Percentiles rank a stretch among this genome's conserved stretches.
Conservation (phyloP, 768 basidiomycete species). For the Collybiopsis luxurians region DNA sequence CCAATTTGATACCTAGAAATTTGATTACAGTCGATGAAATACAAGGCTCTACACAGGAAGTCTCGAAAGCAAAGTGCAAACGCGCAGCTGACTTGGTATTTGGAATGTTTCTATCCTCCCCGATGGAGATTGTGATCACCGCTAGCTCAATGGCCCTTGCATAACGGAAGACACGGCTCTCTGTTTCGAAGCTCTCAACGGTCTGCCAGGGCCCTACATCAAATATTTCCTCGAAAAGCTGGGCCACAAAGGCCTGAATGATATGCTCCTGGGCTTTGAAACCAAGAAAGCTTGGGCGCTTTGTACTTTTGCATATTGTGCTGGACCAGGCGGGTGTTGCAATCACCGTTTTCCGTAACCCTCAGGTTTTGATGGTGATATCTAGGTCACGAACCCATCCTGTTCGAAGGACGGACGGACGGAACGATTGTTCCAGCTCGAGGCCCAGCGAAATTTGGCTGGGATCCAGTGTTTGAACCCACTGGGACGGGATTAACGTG, state of each 20-base stretch:
- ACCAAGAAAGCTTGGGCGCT: conserved; percentile 83
- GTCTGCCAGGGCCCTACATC: conserved; percentile 96
- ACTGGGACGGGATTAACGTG: conserved; percentile 78
- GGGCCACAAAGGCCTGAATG: conserved; percentile 90
- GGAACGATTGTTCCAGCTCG: conserved; percentile 87
- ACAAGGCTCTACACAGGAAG: conserved; percentile 89
- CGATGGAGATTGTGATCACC: conserved; percentile 16
- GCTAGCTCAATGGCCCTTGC: conserved; percentile 42
- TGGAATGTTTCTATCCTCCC: not conserved
- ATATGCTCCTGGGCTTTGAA: conserved; percentile 67
- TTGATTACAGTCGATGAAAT: conserved; percentile 76
- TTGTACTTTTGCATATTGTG: conserved; percentile 67
- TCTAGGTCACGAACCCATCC: conserved; percentile 61
- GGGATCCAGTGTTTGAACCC: conserved; percentile 55
- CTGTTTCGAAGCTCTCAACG: conserved; percentile 84
- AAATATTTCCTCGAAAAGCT: conserved; percentile 84
- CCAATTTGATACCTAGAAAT: not conserved
- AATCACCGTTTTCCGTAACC: not conserved
- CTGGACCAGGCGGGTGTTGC: too few relatives aligned
- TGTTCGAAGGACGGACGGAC: conserved; percentile 81
- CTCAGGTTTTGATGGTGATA: not conserved
- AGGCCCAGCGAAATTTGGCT: conserved; percentile 74
- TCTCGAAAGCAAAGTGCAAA: conserved; percentile 84
- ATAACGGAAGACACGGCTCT: conserved; percentile 94
- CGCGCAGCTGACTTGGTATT: conserved; percentile 77